Evolutionary conservation across 352 stramenopile genomes (phyloP), one percentile per base, ranked within the genome.

Genomic region (Pythium oligandrum): DNA sequence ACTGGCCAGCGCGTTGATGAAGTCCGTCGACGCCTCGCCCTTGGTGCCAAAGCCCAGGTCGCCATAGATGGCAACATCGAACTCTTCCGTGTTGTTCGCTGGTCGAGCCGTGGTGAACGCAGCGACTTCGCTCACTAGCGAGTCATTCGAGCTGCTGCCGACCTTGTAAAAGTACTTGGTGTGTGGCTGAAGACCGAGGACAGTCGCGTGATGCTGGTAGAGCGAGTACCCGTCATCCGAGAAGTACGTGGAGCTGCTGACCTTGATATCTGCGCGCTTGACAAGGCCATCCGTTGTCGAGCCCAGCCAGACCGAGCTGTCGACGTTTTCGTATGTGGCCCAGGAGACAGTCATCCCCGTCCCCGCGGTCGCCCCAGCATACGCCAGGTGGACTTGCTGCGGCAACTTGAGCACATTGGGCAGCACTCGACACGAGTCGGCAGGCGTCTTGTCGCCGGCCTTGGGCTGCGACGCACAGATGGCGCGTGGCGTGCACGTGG

Each of bases 331-430:
- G 9, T 31, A 44, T 26, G 54, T 61, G n/a, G 54, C 35, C 54
- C 54, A 61, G 5, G 54, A 55, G 4, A 61, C 31, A 3, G 54
- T 61, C 54, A 61, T 61, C 12, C 44, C 54, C 7, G 46, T 61
- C n/a, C 54, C 54, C 8, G 54, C 12, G 6, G 37, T 8, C 17
- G 33, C 9, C 17, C 54, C 54, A 9, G 54, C 54, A 33, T 44
- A 49, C 3, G 54, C 54, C 47, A 61, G 48, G 40, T 61, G 54
- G 26, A 61, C n/a, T 33, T 61, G 54, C 46, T 58, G 44, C 4
- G 60, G 56, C 34, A 55, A 33, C 49, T 44, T 44, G 38, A 17
- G 11, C 5, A 33, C 35, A 6, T 31, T 11, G 6, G 32, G 12
- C 9, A 10, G 9, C 6, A 55, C 7, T 30, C 49, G 49, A 26